Conservation (phyloP, 345 rosid species). For the Jatropha curcas region DNA sequence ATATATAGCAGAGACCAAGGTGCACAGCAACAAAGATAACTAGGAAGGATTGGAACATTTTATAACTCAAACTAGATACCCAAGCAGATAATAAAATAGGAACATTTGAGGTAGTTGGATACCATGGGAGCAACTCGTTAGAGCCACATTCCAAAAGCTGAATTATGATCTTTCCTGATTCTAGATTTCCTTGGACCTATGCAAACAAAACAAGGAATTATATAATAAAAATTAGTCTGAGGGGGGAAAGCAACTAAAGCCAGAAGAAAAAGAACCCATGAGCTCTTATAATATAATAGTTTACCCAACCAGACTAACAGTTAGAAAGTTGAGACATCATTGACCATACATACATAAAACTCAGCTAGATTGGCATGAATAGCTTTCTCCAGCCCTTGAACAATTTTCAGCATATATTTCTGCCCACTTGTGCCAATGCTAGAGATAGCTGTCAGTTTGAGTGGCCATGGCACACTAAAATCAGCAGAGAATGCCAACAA, state of each 20-base stretch:
- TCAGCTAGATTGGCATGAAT: constrained; percentile 53
- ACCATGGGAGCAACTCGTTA: constrained; percentile 74
- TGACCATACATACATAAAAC: constrained; percentile 56
- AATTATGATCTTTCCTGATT: constrained; percentile 44
- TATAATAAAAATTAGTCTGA: background rate
- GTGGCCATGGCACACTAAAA: constrained; percentile 47
- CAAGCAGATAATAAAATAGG: constrained; percentile 17
- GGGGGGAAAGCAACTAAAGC: background rate
- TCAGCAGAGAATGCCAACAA: constrained; percentile 48
- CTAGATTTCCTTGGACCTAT: constrained; percentile 59
- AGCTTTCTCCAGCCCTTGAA: constrained; percentile 63
- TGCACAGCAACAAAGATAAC: background rate
- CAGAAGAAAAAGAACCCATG: background rate
- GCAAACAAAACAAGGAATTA: constrained; percentile 22
- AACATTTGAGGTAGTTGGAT: constrained; percentile 33
- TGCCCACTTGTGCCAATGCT: constrained; percentile 58
- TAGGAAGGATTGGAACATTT: background rate
- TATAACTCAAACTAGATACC: background rate
- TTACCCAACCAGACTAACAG: background rate
- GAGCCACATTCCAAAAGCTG: constrained; percentile 78
- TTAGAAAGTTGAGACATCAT: constrained; percentile 9
- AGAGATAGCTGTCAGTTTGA: constrained; percentile 62
- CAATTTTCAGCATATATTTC: constrained; percentile 55
- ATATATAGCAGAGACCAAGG: background rate
- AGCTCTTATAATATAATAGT: constrained; percentile 10